Conservation (phyloP, 2,329 filamentous ascomycete species). For the Aspergillus sp. region DNA sequence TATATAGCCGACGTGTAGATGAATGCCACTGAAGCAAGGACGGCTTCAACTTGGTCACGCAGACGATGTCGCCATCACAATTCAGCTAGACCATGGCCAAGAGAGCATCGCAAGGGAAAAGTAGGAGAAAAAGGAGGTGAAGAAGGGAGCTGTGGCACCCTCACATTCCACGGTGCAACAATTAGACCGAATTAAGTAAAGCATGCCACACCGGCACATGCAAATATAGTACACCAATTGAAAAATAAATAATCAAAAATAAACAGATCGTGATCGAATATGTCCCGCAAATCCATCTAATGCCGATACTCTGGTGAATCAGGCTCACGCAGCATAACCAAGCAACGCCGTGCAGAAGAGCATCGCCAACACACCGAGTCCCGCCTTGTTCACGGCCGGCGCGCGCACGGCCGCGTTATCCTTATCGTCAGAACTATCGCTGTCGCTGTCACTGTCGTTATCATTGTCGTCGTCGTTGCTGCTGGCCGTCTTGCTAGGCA, state of each 20-base stretch:
- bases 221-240: background rate
- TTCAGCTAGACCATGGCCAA: background rate
- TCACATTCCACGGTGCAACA: background rate
- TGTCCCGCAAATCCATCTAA: background rate
- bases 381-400: conserved; percentile 28
- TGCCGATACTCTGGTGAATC: background rate
- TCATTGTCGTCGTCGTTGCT: conserved; percentile 11
- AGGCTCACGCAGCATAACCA: conserved; percentile 21
- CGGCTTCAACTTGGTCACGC: background rate
- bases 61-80: background rate
- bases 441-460: conserved; percentile 12
- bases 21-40: too few species aligned
- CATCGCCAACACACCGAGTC: conserved; percentile 32
- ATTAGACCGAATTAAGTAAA: background rate
- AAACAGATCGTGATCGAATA: background rate
- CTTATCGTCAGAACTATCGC: conserved; percentile 1
- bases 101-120: background rate
- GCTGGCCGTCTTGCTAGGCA: conserved; percentile 30
- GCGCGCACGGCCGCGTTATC: conserved; percentile 12
- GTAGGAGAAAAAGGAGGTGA: background rate
- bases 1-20: background rate
- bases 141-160: background rate
- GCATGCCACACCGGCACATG: background rate
- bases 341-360: conserved; percentile 31
- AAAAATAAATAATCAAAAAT: background rate